Conservation (phyloP, 768 basidiomycete species). For the Candolleomyces aberdarensis region DNA sequence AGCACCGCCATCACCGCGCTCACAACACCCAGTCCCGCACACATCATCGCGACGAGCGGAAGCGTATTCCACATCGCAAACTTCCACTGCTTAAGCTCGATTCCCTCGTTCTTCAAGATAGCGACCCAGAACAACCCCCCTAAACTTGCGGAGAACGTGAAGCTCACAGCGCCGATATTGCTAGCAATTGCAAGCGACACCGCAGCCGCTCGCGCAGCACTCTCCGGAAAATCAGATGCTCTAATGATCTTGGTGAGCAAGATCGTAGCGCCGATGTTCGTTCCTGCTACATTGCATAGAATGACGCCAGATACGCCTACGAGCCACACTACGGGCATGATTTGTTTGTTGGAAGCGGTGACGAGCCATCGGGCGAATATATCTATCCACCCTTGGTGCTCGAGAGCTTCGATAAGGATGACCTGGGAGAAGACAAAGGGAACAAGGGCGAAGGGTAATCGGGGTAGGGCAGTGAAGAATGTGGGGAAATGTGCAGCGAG, state of each 20-base stretch:
- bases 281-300: conserved; percentile 79
- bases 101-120: conserved; percentile 72
- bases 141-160: conserved; percentile 84
- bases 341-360: conserved; percentile 38
- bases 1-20: conserved; percentile 72
- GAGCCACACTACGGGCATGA: conserved; percentile 56
- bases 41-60: conserved; percentile 63
- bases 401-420: conserved; percentile 84
- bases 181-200: conserved; percentile 80
- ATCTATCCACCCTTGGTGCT: conserved; percentile 82
- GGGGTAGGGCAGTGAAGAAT: conserved; percentile 56
- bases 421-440: conserved; percentile 95
- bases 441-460: conserved; percentile 79
- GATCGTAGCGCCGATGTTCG: conserved; percentile 91
- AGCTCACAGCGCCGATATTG: conserved; percentile 89
- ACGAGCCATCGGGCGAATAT: conserved; percentile 73
- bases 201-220: conserved; percentile 51
- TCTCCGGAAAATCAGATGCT: conserved; percentile 31
- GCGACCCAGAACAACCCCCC: conserved; percentile 83
- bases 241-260: conserved; percentile 79
- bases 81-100: conserved; percentile 51
- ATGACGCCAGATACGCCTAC: conserved; percentile 71
- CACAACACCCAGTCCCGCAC: conserved; percentile 64
- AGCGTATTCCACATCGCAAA: conserved; percentile 75
- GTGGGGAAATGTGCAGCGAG: conserved; percentile 56